These are phyloP conservation scores for Boletellus sp. DNA, from an alignment of 768 basidiomycete genomes.

Conservation along the genomic window DNA sequence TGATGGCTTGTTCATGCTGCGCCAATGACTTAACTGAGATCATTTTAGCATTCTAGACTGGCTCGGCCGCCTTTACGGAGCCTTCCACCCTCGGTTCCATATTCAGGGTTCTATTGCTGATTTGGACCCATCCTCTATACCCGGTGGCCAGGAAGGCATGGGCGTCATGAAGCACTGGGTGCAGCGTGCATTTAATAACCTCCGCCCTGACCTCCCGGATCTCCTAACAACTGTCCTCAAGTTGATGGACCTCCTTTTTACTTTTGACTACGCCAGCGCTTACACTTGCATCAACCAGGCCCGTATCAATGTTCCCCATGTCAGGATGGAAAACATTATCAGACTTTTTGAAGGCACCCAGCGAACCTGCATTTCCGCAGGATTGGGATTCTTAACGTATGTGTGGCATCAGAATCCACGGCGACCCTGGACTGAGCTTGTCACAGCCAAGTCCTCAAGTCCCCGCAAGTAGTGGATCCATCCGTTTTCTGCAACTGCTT, in stretches of 20 bases:
- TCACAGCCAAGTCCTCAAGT: slow-evolving; percentile 43
- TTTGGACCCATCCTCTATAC: slow-evolving; percentile 36
- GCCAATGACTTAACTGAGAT: not conserved
- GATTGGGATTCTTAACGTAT: slow-evolving; percentile 41
- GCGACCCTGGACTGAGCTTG: slow-evolving; percentile 19
- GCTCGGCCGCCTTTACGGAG: slow-evolving; percentile 46
- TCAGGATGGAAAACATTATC: slow-evolving; percentile 27
- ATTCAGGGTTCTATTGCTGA: slow-evolving; percentile 42
- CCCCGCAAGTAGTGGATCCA: slow-evolving; percentile 39
- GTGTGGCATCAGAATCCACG: slow-evolving; percentile 3
- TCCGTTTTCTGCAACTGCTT: slow-evolving; percentile 48
- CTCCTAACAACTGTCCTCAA: slow-evolving; percentile 38
- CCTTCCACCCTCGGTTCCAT: slow-evolving; percentile 45
- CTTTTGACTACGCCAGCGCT: slow-evolving; percentile 36
- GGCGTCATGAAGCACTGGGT: slow-evolving; percentile 45
- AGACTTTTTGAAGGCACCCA: slow-evolving; percentile 26
- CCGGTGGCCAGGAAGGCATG: slow-evolving; percentile 36
- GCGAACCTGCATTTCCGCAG: slow-evolving; percentile 29
- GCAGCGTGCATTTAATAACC: slow-evolving; percentile 41
- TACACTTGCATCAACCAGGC: slow-evolving; percentile 34
- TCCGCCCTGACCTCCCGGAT: not conserved
- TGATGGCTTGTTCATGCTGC: not conserved
- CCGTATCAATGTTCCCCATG: slow-evolving; percentile 20
- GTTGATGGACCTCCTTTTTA: slow-evolving; percentile 35
- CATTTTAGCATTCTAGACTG: slow-evolving; percentile 17